phyloP scores from a whole-genome alignment of 1,139 yeast species.

The Yamadazyma spencermartinsiae region DNA sequence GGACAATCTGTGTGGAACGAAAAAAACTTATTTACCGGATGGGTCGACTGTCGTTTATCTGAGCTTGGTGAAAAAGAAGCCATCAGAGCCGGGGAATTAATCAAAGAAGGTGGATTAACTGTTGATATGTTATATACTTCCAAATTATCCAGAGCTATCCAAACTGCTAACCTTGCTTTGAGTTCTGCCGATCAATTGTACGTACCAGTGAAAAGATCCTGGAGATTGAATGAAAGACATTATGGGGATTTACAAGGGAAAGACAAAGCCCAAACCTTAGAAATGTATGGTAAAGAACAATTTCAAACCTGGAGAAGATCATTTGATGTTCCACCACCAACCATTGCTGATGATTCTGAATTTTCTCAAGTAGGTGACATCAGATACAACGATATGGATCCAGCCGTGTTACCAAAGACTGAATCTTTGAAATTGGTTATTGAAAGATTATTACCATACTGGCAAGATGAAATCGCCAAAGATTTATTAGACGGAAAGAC shows the following conservation, averaged over 20 bases:
- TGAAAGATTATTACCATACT: conserved; percentile 96
- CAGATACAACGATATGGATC: conserved; percentile 83
- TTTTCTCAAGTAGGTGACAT: conserved; percentile 84
- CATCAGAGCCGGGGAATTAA: conserved; percentile 86
- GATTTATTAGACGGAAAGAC: conserved; percentile 87
- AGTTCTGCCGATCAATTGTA: conserved; percentile 86
- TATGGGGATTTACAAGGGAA: conserved; percentile 99
- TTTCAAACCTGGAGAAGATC: conserved; percentile 99
- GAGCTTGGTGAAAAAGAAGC: conserved; percentile 90
- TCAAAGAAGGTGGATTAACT: conserved; percentile 80
- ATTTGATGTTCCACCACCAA: conserved; percentile 95
- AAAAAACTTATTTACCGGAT: conserved; percentile 97
- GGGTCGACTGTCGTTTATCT: conserved; percentile 94
- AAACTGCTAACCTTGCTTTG: conserved; percentile 95
- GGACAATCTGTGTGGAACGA: conserved; percentile 99
- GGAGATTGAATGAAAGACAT: conserved; percentile 99
- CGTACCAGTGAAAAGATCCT: conserved; percentile 91
- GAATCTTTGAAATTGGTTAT: conserved; percentile 94
- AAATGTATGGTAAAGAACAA: conserved; percentile 84
- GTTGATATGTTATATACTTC: conserved; percentile 94
- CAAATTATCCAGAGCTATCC: conserved; percentile 91
- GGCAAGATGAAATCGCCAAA: conserved; percentile 90
- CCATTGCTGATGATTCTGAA: conserved; percentile 72
- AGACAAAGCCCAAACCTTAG: conserved; percentile 93
- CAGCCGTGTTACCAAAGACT: conserved; percentile 84